phyloP scores from a whole-genome alignment of 2,329 filamentous ascomycete genomes.

The Hymenoscyphus fructigenus region DNA sequence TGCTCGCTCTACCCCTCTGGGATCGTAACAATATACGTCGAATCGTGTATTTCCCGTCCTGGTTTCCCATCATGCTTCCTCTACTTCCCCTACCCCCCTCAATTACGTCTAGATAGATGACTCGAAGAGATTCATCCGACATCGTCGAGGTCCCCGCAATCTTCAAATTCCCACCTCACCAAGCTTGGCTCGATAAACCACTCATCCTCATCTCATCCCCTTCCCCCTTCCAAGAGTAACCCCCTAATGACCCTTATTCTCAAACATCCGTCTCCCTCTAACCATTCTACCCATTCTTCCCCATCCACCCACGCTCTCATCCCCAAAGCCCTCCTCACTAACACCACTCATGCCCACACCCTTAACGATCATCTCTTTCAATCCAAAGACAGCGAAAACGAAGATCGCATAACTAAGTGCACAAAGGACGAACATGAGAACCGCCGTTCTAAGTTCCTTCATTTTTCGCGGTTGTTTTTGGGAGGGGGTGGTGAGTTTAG shows the following conservation, averaged over 20 bases:
- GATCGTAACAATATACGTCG: neutral
- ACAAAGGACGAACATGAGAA: conserved; percentile 7
- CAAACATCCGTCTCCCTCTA: conserved; percentile 13
- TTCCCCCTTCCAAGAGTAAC: neutral
- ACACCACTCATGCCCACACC: neutral
- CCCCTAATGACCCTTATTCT: conserved; percentile 9
- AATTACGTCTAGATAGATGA: too few relatives aligned
- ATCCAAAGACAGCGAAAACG: conserved; percentile 2
- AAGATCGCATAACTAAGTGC: conserved; percentile 10
- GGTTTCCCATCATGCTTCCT: neutral
- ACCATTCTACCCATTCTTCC: conserved; percentile 6
- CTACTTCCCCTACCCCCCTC: too few relatives aligned
- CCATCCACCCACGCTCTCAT: neutral
- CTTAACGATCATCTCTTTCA: conserved; percentile 7
- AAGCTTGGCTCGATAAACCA: neutral
- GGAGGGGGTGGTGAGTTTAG: neutral
- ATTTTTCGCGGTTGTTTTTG: neutral
- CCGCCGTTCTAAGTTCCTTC: conserved; percentile 6
- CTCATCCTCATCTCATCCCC: neutral
- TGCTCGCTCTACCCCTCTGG: neutral
- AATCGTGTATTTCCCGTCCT: neutral
- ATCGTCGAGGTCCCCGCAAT: neutral
- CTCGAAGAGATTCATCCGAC: too few relatives aligned
- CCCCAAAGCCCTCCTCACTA: neutral
- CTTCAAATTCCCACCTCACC: neutral